Base-by-base conservation (phyloP, 331 rosid genomes). In the Acacia concinna region DNA sequence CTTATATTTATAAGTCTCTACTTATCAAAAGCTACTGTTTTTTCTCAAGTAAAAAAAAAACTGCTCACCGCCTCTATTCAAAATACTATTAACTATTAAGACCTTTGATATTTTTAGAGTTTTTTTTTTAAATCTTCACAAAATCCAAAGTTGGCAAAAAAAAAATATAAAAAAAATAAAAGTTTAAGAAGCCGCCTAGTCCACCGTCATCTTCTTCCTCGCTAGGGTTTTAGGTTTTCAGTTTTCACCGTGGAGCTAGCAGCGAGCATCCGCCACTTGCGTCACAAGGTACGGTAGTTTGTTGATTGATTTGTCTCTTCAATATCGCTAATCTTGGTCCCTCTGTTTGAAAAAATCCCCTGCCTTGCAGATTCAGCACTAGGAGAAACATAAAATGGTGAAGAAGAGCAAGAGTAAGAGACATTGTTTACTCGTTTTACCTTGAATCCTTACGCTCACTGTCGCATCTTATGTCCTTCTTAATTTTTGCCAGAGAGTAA, bases 391-490 rank as follows among this genome's bases (percentile, higher is more conserved):
- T 31, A 82, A 70, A 66, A 94, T 94, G 98, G 91, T 86, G 88
- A 94, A 94, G 91, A 91, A 44, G 87, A 94, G 97, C 92, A 94
- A 89, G 82, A 92, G 98, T 94, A 87, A 84, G 91, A 63, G 56
- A 20, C 13, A 21, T 28, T 5, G 8, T 6, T 12, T 21, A 34
- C 31, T 14, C 10, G 28, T 70, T 8, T 32, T 6, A 10, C 27
- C 20, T 20, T n/a, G 47, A 21, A 25, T 32, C 49, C 11, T 64
- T 38, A 20, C 7, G 20, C 7, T 65, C 25, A 8, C 12, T 27
- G 25, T 8, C 13, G 3, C 25, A 37, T 43, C 41, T 52, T 20
- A 8, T 9, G 10, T 28, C 71, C 34, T 62, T 60, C 5, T 25
- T 44, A 27, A 21, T 46, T 71, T 5, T 57, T 67, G 86, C 81